phyloP scores from a whole-genome alignment of 768 basidiomycete genomes.

The Termitomyces sp. region DNA sequence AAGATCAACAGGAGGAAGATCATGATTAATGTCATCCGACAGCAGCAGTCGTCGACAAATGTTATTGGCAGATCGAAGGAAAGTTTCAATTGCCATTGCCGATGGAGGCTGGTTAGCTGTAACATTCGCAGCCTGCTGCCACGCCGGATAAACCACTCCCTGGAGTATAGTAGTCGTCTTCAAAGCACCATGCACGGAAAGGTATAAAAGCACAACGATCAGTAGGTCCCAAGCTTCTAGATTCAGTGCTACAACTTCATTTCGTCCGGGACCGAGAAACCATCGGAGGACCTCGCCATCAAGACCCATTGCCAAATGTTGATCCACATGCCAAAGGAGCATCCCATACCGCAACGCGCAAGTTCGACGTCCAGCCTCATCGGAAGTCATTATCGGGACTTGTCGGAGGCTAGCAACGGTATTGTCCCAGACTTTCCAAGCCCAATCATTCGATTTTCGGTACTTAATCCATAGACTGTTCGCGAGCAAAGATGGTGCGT shows the following conservation, averaged over 20 bases:
- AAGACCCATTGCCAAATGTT: slow-evolving; percentile 69
- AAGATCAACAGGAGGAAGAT: slow-evolving; percentile 40
- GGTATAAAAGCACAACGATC: slow-evolving; percentile 53
- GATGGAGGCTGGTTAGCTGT: slow-evolving; percentile 29
- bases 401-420: slow-evolving; percentile 70
- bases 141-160: slow-evolving; percentile 76
- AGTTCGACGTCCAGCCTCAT: slow-evolving; percentile 36
- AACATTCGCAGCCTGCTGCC: slow-evolving; percentile 50
- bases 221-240: slow-evolving; percentile 65
- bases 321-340: slow-evolving; percentile 70
- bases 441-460: slow-evolving; percentile 67
- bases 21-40: slow-evolving; percentile 37
- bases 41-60: slow-evolving; percentile 60
- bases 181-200: slow-evolving; percentile 62
- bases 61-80: slow-evolving; percentile 57
- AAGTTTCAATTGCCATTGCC: slow-evolving; percentile 39
- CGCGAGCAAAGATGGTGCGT: slow-evolving; percentile 66
- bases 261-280: slow-evolving; percentile 64
- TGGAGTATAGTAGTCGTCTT: slow-evolving; percentile 66
- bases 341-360: slow-evolving; percentile 62
- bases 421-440: slow-evolving; percentile 82
- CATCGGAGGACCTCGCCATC: slow-evolving; percentile 67
- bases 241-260: slow-evolving; percentile 53
- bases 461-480: slow-evolving; percentile 83
- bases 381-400: slow-evolving; percentile 50